phyloP scores from a whole-genome alignment of 345 rosid species.

The Eucalyptus pumila region DNA sequence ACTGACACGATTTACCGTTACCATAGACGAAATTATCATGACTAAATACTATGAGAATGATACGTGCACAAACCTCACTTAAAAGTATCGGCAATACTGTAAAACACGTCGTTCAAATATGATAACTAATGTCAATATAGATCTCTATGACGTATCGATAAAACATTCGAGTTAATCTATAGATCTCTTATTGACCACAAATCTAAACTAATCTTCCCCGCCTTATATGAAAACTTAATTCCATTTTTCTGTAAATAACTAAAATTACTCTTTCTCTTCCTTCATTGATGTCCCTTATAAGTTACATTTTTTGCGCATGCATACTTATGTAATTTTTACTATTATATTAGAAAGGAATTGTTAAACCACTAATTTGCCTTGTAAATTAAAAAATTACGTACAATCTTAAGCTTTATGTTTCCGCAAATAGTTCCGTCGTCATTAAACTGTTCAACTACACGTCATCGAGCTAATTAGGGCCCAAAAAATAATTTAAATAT shows the following conservation, averaged over 20 bases:
- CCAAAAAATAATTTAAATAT: neutral
- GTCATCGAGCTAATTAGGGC: neutral
- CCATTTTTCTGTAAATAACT: neutral
- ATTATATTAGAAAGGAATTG: neutral
- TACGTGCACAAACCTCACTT: neutral
- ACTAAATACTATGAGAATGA: accelerated
- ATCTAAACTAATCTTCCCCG: neutral
- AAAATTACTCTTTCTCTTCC: neutral
- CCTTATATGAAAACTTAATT: neutral
- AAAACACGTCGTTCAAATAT: neutral
- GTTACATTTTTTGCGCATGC: neutral
- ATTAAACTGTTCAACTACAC: neutral
- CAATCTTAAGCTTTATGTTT: neutral
- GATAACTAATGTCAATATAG: too few relatives aligned
- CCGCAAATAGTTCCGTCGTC: neutral
- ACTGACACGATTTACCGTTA: neutral
- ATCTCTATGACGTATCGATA: neutral
- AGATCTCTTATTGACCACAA: neutral
- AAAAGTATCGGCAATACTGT: neutral
- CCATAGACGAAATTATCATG: neutral
- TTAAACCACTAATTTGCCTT: neutral
- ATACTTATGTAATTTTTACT: neutral
- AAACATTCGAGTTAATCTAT: neutral
- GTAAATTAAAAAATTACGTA: neutral
- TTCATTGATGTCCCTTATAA: neutral